phyloP scores from a whole-genome alignment of 306 rosid species.

The Ceratonia siliqua region DNA sequence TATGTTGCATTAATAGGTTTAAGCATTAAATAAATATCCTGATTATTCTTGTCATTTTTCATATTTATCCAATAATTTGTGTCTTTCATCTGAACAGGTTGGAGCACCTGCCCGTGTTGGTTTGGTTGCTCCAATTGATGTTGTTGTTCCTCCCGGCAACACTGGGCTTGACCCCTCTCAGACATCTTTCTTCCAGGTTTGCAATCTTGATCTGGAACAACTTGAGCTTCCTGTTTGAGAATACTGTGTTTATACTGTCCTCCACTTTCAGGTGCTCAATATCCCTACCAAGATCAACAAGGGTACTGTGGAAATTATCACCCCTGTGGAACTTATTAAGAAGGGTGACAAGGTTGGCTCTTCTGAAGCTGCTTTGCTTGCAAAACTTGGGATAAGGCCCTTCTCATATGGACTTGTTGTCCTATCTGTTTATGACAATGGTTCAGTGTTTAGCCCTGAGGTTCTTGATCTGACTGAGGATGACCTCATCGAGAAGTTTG shows the following conservation, averaged over 20 bases:
- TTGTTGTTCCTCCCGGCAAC: constrained; percentile 91
- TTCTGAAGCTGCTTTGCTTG: constrained; percentile 91
- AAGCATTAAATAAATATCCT: neutral
- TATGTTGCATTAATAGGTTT: neutral
- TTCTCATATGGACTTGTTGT: constrained; percentile 92
- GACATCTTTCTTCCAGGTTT: constrained; percentile 95
- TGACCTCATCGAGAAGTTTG: constrained; percentile 73
- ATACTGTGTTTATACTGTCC: neutral
- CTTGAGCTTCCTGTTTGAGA: too few species aligned
- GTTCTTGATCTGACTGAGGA: constrained; percentile 87
- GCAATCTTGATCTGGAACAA: neutral
- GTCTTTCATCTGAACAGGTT: constrained; percentile 42
- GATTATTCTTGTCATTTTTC: neutral
- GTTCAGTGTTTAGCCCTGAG: constrained; percentile 84
- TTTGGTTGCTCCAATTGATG: constrained; percentile 94
- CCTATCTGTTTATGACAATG: constrained; percentile 69
- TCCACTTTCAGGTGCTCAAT: constrained; percentile 62
- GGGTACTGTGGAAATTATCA: constrained; percentile 95
- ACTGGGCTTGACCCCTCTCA: constrained; percentile 96
- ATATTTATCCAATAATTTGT: neutral
- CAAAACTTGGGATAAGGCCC: constrained; percentile 92
- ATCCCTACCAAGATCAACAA: constrained; percentile 94
- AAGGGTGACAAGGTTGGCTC: constrained; percentile 97
- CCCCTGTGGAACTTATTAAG: constrained; percentile 89
- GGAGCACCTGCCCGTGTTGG: constrained; percentile 99